Conservation (phyloP, 1,284 basidiomycete species). For the Trametes polyzona region DNA sequence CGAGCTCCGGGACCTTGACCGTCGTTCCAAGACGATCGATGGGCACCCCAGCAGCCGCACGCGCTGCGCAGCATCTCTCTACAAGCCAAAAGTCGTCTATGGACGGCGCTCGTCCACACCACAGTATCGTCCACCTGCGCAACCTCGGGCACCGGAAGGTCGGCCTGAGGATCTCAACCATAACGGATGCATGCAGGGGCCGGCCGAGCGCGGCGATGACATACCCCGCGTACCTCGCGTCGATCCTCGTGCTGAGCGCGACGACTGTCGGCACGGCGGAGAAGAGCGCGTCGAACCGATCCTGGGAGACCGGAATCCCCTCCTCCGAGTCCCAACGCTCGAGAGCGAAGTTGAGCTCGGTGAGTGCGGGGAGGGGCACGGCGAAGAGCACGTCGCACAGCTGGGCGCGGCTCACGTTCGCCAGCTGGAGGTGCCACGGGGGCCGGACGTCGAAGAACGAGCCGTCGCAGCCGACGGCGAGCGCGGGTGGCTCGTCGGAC, state of each 20-base stretch:
- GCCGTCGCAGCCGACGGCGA: neutral
- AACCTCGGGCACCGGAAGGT: conserved; percentile 7
- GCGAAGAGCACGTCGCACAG: conserved; percentile 16
- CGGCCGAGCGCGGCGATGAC: conserved; percentile 2
- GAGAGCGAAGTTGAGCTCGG: conserved; percentile 1
- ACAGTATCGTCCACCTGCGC: neutral
- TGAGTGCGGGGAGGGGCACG: conserved; percentile 11
- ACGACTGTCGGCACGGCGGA: neutral
- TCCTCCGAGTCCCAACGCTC: neutral
- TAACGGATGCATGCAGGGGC: too few species aligned
- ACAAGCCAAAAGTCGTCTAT: neutral
- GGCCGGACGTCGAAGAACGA: neutral
- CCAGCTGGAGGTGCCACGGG: too few species aligned
- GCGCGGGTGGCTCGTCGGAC: neutral
- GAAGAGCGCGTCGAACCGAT: conserved; percentile 6
- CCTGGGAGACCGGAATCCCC: too few species aligned
- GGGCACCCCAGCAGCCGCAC: neutral
- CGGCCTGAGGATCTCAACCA: too few species aligned
- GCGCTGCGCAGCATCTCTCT: neutral
- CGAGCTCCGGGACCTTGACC: neutral
- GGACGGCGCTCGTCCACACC: conserved; percentile 5
- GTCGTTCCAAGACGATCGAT: neutral
- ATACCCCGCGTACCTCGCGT: neutral
- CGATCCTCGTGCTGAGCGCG: neutral
- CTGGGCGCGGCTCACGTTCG: neutral